These are phyloP conservation scores for Ustilago tritici DNA, from an alignment of 1,284 basidiomycete genomes.

Conservation along the genomic window DNA sequence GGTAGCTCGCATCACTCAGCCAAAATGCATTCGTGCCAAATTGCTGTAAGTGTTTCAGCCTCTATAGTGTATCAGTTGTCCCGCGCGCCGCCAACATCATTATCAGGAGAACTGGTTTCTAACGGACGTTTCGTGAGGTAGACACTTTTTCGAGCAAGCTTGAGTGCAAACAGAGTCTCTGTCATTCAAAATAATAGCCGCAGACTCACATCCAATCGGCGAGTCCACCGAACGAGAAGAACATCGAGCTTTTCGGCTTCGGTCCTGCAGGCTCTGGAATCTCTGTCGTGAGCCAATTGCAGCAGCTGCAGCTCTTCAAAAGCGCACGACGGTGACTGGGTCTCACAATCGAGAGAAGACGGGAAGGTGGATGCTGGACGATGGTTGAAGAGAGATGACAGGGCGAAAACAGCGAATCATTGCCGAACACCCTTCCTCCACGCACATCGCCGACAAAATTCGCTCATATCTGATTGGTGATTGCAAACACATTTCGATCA, in stretches of 20 bases:
- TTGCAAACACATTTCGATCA: conserved; percentile 4
- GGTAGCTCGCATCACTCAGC: neutral
- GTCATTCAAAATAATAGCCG: neutral
- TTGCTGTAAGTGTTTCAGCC: conserved; percentile 7
- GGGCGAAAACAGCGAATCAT: conserved; percentile 16
- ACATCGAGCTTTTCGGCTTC: neutral
- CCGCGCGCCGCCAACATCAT: neutral
- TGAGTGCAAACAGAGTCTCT: neutral
- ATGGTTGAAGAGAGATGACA: neutral
- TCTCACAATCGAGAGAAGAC: conserved; percentile 1
- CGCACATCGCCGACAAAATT: conserved; percentile 18
- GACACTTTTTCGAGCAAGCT: neutral
- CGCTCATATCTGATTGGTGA: conserved; percentile 38
- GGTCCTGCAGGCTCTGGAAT: conserved; percentile 1
- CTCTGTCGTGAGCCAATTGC: neutral
- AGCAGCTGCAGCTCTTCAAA: neutral
- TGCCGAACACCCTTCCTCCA: conserved; percentile 24
- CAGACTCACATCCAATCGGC: neutral
- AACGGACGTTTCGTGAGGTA: neutral
- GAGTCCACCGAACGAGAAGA: neutral
- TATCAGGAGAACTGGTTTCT: neutral
- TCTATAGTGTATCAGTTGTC: neutral
- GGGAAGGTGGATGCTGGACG: neutral
- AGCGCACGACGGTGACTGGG: neutral
- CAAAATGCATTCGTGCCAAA: neutral